A percentile compares a stretch with the other conserved stretches of the same genome.
These are phyloP conservation scores for Suillus weaverae DNA, from an alignment of 768 basidiomycete genomes.

Conservation along the genomic window DNA sequence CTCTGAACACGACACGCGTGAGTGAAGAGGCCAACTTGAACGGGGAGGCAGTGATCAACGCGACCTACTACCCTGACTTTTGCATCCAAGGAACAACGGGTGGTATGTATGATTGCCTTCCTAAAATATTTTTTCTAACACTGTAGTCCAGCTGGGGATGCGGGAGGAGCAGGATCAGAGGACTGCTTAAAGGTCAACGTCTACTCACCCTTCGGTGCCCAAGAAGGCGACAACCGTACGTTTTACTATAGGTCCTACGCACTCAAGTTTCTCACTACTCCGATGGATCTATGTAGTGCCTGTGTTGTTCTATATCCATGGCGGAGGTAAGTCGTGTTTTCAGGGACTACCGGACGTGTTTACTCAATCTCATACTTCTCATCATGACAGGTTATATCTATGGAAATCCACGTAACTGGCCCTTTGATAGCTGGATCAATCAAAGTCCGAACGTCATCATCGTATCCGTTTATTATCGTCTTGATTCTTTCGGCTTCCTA, in stretches of 20 bases:
- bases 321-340: slow-evolving; percentile 28
- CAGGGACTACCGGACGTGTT: not conserved
- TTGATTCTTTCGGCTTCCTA: slow-evolving; percentile 65
- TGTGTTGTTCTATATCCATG: slow-evolving; percentile 43
- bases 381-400: slow-evolving; percentile 45
- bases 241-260: not conserved
- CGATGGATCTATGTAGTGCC: slow-evolving; percentile 29
- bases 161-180: slow-evolving; percentile 65
- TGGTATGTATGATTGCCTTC: slow-evolving; percentile 27
- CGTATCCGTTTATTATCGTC: slow-evolving; percentile 67
- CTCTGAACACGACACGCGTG: slow-evolving; percentile 51
- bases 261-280: not conserved
- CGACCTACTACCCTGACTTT: slow-evolving; percentile 53
- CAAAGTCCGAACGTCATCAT: slow-evolving; percentile 63
- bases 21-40: slow-evolving; percentile 26
- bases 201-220: slow-evolving; percentile 54
- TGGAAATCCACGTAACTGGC: slow-evolving; percentile 66
- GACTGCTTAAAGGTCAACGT: slow-evolving; percentile 71
- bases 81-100: slow-evolving; percentile 61
- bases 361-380: not conserved
- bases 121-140: not conserved
- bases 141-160: slow-evolving; percentile 44
- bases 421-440: slow-evolving; percentile 64
- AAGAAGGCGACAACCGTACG: slow-evolving; percentile 48
- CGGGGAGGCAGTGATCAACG: slow-evolving; percentile 45